A percentile compares a stretch with the other conserved stretches of the same genome.
phyloP scores from a whole-genome alignment of 495 filamentous ascomycete species.

The Penicillium cataractarum region DNA sequence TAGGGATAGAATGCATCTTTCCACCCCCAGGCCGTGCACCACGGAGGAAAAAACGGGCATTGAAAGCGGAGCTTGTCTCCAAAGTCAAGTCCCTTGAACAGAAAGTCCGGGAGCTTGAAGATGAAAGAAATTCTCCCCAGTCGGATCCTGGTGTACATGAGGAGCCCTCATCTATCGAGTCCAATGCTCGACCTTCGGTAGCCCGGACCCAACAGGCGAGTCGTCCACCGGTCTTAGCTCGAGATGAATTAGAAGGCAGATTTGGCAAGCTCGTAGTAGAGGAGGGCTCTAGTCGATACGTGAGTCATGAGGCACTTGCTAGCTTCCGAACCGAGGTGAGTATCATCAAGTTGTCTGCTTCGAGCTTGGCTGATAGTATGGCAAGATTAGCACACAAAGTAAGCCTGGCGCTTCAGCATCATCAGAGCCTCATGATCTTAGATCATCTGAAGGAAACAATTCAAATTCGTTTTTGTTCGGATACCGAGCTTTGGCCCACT shows the following conservation, averaged over 20 bases:
- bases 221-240: neutral
- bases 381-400: neutral
- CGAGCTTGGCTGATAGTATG: neutral
- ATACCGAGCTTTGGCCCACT: neutral
- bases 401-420: neutral
- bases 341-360: neutral
- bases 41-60: neutral
- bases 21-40: neutral
- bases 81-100: constrained; percentile 1
- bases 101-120: neutral
- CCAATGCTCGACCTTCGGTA: neutral
- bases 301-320: neutral
- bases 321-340: neutral
- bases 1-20: constrained; percentile 3
- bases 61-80: neutral
- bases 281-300: neutral
- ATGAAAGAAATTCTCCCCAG: neutral
- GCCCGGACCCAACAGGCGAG: neutral
- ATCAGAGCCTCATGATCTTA: neutral
- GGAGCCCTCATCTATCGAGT: neutral
- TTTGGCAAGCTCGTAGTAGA: neutral
- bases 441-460: neutral
- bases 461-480: neutral
- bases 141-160: neutral
- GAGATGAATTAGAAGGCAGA: neutral